Percentiles rank a stretch among this genome's conserved stretches.
Conservation (phyloP, 495 filamentous ascomycete genomes). For the Aspergillus heteromorphus region DNA sequence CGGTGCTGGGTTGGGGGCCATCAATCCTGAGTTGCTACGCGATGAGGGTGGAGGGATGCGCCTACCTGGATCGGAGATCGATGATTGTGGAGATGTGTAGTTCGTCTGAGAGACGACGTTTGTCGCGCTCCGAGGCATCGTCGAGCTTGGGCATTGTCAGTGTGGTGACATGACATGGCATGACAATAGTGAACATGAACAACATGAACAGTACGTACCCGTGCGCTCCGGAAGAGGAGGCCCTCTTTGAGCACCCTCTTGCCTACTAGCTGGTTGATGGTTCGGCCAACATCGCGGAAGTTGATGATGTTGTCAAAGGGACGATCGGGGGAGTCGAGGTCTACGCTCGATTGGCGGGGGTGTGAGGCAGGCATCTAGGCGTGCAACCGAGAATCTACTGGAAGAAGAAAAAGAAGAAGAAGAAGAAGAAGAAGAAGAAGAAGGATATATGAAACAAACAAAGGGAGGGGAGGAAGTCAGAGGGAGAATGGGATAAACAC, state of each 20-base stretch:
- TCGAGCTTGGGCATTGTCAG: conserved; percentile 40
- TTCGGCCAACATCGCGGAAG: conserved; percentile 78
- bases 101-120: conserved; percentile 51
- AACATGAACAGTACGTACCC: conserved; percentile 49
- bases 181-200: too few species aligned
- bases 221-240: conserved; percentile 67
- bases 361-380: conserved; percentile 5
- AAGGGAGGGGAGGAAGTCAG: too few species aligned
- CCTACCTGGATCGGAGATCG: conserved; percentile 70
- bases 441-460: background rate
- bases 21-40: background rate
- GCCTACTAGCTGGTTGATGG: conserved; percentile 56
- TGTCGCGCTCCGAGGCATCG: conserved; percentile 63
- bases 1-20: conserved; percentile 49
- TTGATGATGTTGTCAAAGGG: conserved; percentile 68
- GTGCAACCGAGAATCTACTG: background rate
- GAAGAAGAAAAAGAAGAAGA: background rate
- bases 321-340: conserved; percentile 38
- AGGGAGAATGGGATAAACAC: background rate
- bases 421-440: background rate
- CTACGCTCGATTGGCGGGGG: conserved; percentile 31
- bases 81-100: conserved; percentile 65
- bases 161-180: background rate
- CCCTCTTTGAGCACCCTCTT: conserved; percentile 60
- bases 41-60: background rate